phyloP scores from a whole-genome alignment of 106 monocot species.

The Chionographis japonica region DNA sequence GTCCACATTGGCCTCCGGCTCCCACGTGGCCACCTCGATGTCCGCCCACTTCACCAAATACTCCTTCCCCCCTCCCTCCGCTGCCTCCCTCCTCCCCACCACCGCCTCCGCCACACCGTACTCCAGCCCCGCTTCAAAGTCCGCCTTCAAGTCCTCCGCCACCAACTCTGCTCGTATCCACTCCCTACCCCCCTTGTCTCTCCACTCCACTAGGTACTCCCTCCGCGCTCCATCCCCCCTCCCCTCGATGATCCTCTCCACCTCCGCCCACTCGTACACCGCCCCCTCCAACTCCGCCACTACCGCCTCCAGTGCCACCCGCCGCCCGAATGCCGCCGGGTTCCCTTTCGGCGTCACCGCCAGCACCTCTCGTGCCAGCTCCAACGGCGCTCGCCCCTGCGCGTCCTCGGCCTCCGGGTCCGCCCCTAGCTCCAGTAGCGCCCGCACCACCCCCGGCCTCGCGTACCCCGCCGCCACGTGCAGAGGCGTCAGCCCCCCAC shows the following conservation, averaged over 20 bases:
- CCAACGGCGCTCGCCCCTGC: slow-evolving; percentile 53
- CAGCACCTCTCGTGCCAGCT: slow-evolving; percentile 59
- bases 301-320: slow-evolving; percentile 57
- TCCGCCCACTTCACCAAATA: slow-evolving; percentile 92
- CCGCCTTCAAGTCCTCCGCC: slow-evolving; percentile 60
- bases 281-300: slow-evolving; percentile 62
- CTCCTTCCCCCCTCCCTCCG: slow-evolving; percentile 34
- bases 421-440: slow-evolving; percentile 61
- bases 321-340: slow-evolving; percentile 37
- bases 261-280: slow-evolving; percentile 75
- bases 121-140: slow-evolving; percentile 82
- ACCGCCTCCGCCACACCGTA: slow-evolving; percentile 80
- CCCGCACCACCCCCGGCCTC: slow-evolving; percentile 55
- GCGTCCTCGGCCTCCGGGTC: slow-evolving; percentile 48
- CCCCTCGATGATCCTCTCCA: slow-evolving; percentile 64
- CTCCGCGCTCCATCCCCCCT: slow-evolving; percentile 54
- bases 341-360: slow-evolving; percentile 56
- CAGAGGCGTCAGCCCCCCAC: slow-evolving; percentile 72
- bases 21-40: slow-evolving; percentile 77
- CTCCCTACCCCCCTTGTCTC: slow-evolving; percentile 70
- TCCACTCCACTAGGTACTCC: slow-evolving; percentile 89
- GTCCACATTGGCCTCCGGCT: slow-evolving; percentile 79
- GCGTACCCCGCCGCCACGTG: slow-evolving; percentile 80
- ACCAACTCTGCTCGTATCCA: slow-evolving; percentile 72
- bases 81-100: slow-evolving; percentile 29